phyloP scores from a whole-genome alignment of 495 filamentous ascomycete genomes.

The Xylaria curta region DNA sequence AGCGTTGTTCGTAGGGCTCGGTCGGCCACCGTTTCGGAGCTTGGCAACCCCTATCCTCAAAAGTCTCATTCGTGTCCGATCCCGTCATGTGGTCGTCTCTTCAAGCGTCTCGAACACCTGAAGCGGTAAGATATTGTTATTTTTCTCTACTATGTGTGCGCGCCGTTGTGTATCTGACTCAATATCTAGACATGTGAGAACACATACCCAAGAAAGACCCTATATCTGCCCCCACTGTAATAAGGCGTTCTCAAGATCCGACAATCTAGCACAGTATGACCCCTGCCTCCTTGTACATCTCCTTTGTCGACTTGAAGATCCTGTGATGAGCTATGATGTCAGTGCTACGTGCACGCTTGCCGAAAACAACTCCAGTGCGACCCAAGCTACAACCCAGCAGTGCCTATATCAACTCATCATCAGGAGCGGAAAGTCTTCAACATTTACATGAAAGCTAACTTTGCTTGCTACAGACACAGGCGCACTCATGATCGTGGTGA shows the following conservation, averaged over 20 bases:
- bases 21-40: slow-evolving; percentile 94
- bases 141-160: slow-evolving; percentile 54
- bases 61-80: slow-evolving; percentile 99
- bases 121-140: slow-evolving; percentile 81
- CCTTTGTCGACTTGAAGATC: slow-evolving; percentile 43
- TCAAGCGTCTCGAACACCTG: slow-evolving; percentile 98
- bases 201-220: slow-evolving; percentile 98
- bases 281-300: slow-evolving; percentile 39
- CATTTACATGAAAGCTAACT: slow-evolving; percentile 40
- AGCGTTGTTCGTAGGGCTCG: slow-evolving; percentile 87
- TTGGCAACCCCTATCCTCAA: slow-evolving; percentile 89
- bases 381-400: slow-evolving; percentile 36
- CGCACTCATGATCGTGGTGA: slow-evolving; percentile 87
- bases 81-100: slow-evolving; percentile 93
- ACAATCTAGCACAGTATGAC: slow-evolving; percentile 96
- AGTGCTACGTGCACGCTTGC: slow-evolving; percentile 38
- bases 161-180: slow-evolving; percentile 57
- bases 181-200: slow-evolving; percentile 92
- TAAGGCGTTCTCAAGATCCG: slow-evolving; percentile 97
- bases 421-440: slow-evolving; percentile 34
- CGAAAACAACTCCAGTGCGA: slow-evolving; percentile 32
- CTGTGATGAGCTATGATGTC: slow-evolving; percentile 45
- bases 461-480: slow-evolving; percentile 71
- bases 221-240: slow-evolving; percentile 97
- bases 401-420: slow-evolving; percentile 43